phyloP scores from a whole-genome alignment of 805 yeast species.

The Spathaspora gorwiae region DNA sequence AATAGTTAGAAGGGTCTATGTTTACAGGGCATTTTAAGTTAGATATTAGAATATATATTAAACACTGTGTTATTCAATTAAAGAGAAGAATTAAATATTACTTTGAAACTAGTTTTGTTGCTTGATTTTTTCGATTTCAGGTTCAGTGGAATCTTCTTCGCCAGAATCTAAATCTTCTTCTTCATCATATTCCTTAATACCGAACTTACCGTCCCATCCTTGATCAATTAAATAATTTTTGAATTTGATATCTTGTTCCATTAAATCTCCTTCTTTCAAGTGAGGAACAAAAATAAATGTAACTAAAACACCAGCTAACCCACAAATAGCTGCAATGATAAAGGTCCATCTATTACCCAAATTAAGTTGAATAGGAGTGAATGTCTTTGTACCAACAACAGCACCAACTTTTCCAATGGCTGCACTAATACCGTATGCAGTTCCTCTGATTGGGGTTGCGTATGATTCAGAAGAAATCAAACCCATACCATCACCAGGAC shows the following conservation, averaged over 20 bases:
- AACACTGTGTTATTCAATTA: no score
- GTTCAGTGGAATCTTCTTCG: conserved; percentile 1
- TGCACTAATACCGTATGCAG: conserved; percentile 70
- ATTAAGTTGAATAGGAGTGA: conserved; percentile 61
- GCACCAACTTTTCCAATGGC: conserved; percentile 84
- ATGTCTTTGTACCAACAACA: conserved; percentile 72
- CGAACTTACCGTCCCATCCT: conserved; percentile 56
- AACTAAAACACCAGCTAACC: conserved; percentile 56
- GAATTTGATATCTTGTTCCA: conserved; percentile 59
- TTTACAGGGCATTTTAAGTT: no score
- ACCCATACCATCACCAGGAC: conserved; percentile 78
- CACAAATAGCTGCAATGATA: conserved; percentile 72
- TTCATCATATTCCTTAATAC: conserved; percentile 19
- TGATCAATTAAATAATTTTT: conserved; percentile 52
- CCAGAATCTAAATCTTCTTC: conserved; percentile 15
- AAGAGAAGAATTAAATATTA: background rate
- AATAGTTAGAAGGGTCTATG: no score
- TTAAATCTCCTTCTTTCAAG: conserved; percentile 62
- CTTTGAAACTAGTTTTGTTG: background rate
- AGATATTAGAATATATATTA: no score
- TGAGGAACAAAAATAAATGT: conserved; percentile 66
- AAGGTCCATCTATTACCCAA: conserved; percentile 73
- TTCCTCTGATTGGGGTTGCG: conserved; percentile 76
- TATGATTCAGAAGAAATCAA: conserved; percentile 59
- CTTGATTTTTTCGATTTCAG: background rate